Base-by-base conservation (phyloP, 768 basidiomycete species). In the Cystofilobasidium ferigula region DNA sequence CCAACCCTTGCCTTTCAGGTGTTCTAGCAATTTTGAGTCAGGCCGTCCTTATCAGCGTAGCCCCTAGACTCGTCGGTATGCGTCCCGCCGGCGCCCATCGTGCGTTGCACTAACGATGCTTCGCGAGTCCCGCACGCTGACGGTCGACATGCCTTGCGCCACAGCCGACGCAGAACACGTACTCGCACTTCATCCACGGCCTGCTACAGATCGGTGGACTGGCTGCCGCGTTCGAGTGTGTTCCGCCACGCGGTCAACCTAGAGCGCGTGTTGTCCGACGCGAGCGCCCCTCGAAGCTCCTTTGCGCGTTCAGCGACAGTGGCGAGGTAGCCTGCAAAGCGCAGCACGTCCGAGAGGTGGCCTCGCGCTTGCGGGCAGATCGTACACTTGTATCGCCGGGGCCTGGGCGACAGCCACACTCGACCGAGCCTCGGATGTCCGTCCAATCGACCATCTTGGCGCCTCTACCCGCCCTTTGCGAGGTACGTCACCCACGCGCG, bases 171-270 rank as follows among this genome's bases (percentile, higher is more conserved):
- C 13, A 32, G 36, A 5, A 34, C 10, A 58, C 57, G 32, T 58
- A 30, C 28, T 3, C 32, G 1, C 6, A 54, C 48, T 51, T 48
- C 34, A 12, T 48, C 22, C 18, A 54, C 14, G 62, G 48, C 35
- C 40, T 60, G 20, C 28, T 40, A 28, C 1, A 28, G 30, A 20
- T 22, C 30, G 58, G 32, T 14, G 24, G 43, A 30, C 58, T 38
- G 8, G 16, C 24, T 2, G 58, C 58, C 24, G 58, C 58, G 35
- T 45, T 60, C 28, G 58, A 60, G 43, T 60, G 38, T 16, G n/a
- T 60, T 60, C 36, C 58, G 43, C 18, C 58, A 60, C 43, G 58
- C 58, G 30, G 16, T 60, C 24, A 34, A 60, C 26, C 36, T 60
- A 1, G 30, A 28, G 1, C 36, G 42, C 38, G 9, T 43, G 5